phyloP scores from a whole-genome alignment of 192 early-diverging fungal species.

The Linderina pennispora region DNA sequence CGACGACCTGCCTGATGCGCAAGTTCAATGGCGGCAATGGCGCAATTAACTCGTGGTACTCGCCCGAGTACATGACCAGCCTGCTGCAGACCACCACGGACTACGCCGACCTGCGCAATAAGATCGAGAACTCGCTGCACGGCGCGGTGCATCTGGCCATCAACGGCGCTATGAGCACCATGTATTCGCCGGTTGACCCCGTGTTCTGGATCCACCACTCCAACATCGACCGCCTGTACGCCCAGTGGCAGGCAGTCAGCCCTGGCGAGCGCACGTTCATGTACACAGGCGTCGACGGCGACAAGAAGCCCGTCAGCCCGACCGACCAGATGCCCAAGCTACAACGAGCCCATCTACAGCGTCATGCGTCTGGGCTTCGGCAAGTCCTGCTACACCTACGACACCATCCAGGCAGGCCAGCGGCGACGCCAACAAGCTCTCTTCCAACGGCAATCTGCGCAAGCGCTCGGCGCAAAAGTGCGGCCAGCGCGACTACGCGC shows the following conservation, averaged over 20 bases:
- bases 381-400: conserved; percentile 46
- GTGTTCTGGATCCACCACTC: conserved; percentile 60
- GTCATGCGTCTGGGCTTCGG: conserved; percentile 39
- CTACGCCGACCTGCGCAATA: conserved; percentile 24
- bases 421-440: conserved; percentile 5
- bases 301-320: conserved; percentile 2
- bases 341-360: conserved; percentile 14
- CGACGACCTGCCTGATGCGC: conserved; percentile 28
- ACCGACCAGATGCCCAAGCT: conserved; percentile 13
- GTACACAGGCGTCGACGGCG: conserved; percentile 27
- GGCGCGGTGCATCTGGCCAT: conserved; percentile 39
- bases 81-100: conserved; percentile 18
- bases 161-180: conserved; percentile 46
- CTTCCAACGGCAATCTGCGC: conserved; percentile 17
- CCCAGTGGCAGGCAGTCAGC: conserved; percentile 47
- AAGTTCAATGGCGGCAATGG: conserved; percentile 15
- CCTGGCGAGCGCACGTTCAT: conserved; percentile 27
- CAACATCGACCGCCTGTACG: conserved; percentile 51
- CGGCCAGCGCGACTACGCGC: conserved; percentile 7
- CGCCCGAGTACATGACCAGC: conserved; percentile 34
- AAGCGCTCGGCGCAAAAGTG: conserved; percentile 12
- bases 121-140: conserved; percentile 42
- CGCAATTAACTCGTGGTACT: conserved; percentile 30
- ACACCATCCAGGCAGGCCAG: conserved; percentile 29
- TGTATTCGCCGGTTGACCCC: conserved; percentile 51